These are phyloP conservation scores for Endocarpon pusillum DNA, from an alignment of 495 filamentous ascomycete species.

Conservation along the genomic window DNA sequence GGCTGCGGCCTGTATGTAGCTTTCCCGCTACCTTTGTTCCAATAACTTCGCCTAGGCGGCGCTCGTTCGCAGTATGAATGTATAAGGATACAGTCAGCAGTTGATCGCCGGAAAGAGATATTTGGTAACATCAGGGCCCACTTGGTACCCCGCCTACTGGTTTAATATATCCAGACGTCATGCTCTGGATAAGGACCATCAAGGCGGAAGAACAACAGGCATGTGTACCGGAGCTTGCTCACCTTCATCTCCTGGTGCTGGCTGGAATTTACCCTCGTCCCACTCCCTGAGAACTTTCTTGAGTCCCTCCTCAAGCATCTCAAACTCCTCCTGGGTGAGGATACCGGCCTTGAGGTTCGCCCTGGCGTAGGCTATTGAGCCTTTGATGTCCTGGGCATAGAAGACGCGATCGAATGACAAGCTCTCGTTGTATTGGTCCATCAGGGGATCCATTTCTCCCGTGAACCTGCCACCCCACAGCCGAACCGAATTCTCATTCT, in stretches of 20 bases:
- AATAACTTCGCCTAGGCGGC: constrained; percentile 75
- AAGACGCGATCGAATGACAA: constrained; percentile 70
- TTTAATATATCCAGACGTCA: no score
- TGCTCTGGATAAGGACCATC: no score
- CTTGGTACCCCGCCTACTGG: no score
- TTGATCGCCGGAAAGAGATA: constrained; percentile 5
- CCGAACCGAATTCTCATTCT: constrained; percentile 31
- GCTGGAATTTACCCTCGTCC: constrained; percentile 39
- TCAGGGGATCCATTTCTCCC: constrained; percentile 71
- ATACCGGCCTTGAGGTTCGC: constrained; percentile 65
- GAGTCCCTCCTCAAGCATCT: constrained; percentile 59
- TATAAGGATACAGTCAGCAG: constrained; percentile 20
- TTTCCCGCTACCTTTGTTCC: constrained; percentile 80
- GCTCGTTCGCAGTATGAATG: constrained; percentile 91
- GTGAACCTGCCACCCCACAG: constrained; percentile 77
- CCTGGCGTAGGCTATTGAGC: constrained; percentile 74
- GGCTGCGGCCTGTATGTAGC: constrained; percentile 77
- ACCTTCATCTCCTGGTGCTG: constrained; percentile 44
- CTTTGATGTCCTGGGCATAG: constrained; percentile 64
- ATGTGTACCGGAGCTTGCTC: constrained; percentile 1
- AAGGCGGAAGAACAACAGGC: neutral
- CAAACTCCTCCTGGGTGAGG: constrained; percentile 58
- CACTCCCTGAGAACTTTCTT: constrained; percentile 60
- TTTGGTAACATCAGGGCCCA: constrained; percentile 6
- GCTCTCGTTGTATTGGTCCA: constrained; percentile 80